Base-by-base conservation (phyloP, 345 rosid species). In the Arabis hirsuta region DNA sequence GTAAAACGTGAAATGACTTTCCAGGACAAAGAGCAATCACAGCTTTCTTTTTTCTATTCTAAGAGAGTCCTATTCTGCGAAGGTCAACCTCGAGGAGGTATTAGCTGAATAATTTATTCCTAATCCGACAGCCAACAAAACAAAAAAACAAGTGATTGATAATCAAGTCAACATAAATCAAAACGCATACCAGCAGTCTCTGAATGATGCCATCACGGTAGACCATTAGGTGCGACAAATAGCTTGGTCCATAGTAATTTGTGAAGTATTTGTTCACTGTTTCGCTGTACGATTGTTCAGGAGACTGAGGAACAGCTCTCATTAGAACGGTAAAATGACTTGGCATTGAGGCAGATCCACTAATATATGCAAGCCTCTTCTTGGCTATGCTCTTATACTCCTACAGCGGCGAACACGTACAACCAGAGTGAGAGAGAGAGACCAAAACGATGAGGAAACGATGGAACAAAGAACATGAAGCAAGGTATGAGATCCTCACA, bases 281-380 rank as follows among this genome's bases (percentile, higher is more conserved):
- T 34, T 86, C 84, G 72, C 85, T 90, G 77, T 87, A 95, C 42
- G 96, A 86, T 74, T 82, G 75, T 13, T 78, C 85, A 20, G 78
- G 80, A 36, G 84, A 84, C 81, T 82, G 76, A 20, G 99, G 99
- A 81, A 95, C 82, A 69, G 91, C 76, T 61, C 99, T 96, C 51
- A 95, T 93, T 52, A 95, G 87, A 71, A 91, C 76, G 14, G 97
- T 81, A 78, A 95, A 95, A 72, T 89, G 89, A 80, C 97, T 87
- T 55, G 90, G 88, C 74, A 80, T 86, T 43, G 74, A 78, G 68
- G 85, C 66, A 58, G 96, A 84, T 62, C 57, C 82, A 29, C 72
- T 58, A 67, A 91, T 80, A 69, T 84, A 83, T 14, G 84, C 84
- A 69, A 90, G 77, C 84, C 99, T 90, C 93, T 80, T 88, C 51